Conservation (phyloP, 2,329 filamentous ascomycete genomes). For the Verticillium klebahnii region DNA sequence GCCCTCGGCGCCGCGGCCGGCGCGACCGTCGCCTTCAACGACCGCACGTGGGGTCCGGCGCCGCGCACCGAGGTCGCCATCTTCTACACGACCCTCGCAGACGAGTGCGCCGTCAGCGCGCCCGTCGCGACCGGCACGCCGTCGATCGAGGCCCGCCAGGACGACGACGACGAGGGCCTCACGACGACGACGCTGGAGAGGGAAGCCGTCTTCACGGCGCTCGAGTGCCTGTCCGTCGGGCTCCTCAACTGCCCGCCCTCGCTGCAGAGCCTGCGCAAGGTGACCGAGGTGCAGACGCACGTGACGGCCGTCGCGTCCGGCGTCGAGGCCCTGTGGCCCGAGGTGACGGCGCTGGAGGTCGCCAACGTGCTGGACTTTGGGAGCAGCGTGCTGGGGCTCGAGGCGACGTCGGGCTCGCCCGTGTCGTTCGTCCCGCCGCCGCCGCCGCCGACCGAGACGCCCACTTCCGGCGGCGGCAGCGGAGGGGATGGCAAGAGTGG, state of each 20-base stretch:
- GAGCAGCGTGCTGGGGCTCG: slow-evolving; percentile 26
- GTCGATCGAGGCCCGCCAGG: slow-evolving; percentile 4
- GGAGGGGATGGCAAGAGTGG: not conserved
- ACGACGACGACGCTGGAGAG: slow-evolving; percentile 25
- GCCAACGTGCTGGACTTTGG: slow-evolving; percentile 36
- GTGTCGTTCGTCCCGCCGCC: slow-evolving; percentile 35
- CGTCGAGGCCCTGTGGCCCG: slow-evolving; percentile 32
- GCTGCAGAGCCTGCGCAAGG: slow-evolving; percentile 38
- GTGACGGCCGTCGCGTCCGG: slow-evolving; percentile 35
- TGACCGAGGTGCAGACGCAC: slow-evolving; percentile 31
- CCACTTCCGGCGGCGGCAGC: not conserved
- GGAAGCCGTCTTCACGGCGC: slow-evolving; percentile 29
- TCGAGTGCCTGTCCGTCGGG: slow-evolving; percentile 35
- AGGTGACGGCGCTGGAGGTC: slow-evolving; percentile 23
- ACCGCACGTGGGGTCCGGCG: slow-evolving; percentile 44
- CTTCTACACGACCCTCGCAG: slow-evolving; percentile 45
- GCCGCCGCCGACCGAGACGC: slow-evolving; percentile 10
- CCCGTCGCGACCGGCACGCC: slow-evolving; percentile 16
- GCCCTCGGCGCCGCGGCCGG: slow-evolving; percentile 50
- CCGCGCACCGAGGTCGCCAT: slow-evolving; percentile 42
- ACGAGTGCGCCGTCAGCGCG: slow-evolving; percentile 29
- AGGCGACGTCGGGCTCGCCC: slow-evolving; percentile 37
- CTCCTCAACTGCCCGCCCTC: slow-evolving; percentile 46
- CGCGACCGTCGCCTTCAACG: slow-evolving; percentile 39
- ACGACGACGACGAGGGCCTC: slow-evolving; percentile 23